These are phyloP conservation scores for Camellia japonica DNA, from an alignment of 148 eudicot species.

Conservation along the genomic window DNA sequence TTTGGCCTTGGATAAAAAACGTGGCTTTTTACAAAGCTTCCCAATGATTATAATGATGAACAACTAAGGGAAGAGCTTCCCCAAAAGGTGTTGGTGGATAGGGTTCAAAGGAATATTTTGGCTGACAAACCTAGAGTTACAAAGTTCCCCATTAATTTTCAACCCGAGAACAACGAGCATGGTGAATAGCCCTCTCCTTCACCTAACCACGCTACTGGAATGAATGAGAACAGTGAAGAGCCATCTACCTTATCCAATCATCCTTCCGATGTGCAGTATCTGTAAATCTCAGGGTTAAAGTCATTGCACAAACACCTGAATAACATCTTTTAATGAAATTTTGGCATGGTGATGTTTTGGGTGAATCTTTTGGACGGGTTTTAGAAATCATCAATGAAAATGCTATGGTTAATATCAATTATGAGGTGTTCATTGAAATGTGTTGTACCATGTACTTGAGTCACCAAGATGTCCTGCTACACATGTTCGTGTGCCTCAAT, in stretches of 20 bases:
- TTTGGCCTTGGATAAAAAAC: no score
- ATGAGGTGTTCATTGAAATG: background rate
- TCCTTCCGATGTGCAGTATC: background rate
- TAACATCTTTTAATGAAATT: no score
- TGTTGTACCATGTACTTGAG: background rate
- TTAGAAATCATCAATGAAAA: background rate
- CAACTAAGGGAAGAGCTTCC: slow-evolving; percentile 86
- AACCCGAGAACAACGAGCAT: slow-evolving; percentile 62
- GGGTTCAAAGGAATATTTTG: slow-evolving; percentile 72
- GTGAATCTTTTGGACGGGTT: background rate
- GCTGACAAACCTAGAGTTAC: slow-evolving; percentile 94
- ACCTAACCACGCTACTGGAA: background rate
- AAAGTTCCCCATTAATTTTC: slow-evolving; percentile 85
- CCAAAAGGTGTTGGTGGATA: slow-evolving; percentile 72
- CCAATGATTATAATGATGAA: slow-evolving; percentile 75
- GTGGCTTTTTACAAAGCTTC: no score
- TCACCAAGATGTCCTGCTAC: background rate
- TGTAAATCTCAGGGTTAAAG: background rate
- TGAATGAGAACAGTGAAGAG: background rate
- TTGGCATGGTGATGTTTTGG: background rate
- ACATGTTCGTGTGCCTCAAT: background rate
- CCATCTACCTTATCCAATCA: background rate
- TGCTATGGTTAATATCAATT: background rate
- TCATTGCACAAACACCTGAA: background rate
- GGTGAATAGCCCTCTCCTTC: slow-evolving; percentile 54